Base-by-base conservation (phyloP, 768 basidiomycete genomes). In the Kwoniella botswanensis region DNA sequence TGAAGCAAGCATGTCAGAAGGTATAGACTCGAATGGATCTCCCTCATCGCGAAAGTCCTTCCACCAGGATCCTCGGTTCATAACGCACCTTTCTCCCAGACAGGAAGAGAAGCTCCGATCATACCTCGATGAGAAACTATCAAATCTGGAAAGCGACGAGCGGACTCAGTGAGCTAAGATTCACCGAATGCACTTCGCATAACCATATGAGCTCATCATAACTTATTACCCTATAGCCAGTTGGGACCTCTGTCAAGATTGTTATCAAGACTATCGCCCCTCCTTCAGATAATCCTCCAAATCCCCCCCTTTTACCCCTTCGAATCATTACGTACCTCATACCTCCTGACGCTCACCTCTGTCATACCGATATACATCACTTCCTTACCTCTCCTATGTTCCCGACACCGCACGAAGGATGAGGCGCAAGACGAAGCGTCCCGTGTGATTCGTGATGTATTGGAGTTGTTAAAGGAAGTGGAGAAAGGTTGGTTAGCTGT, bases 401-500 rank as follows among this genome's bases (percentile, higher is more conserved):
- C 56, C 4, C 11, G 50, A 44, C 56, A 63, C 10, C 35, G 64
- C 3, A 50, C 61, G 22, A 26, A 24, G 4, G 9, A 29, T 7
- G 44, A 57, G 42, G 54, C 41, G 9, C 43, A 65, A 41, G 46
- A 46, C 12, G 63, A 70, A 56, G 75, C 73, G 12, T 60, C 22
- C 24, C 44, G 29, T 24, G 70, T 53, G 13, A 56, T 78, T 46
- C 2, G 55, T 18, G 29, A 42, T 24, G 24, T 74, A 5, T 46
- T 78, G n/a, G 54, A 29, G 9, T 63, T 76, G 44, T 53, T 78
- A 18, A 52, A 54, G 0, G 41, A 60, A 43, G 65, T 78, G 35
- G 77, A 78, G 44, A 44, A 52, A 52, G 77, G 73, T 10, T 78
- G 77, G 75, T 22, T 54, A 35, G 70, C 73, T 5, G 73, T 78